Percentiles rank a stretch among this genome's conserved stretches.
These are phyloP conservation scores for Haplographium delicatum DNA, from an alignment of 495 filamentous ascomycete genomes.

Conservation along the genomic window DNA sequence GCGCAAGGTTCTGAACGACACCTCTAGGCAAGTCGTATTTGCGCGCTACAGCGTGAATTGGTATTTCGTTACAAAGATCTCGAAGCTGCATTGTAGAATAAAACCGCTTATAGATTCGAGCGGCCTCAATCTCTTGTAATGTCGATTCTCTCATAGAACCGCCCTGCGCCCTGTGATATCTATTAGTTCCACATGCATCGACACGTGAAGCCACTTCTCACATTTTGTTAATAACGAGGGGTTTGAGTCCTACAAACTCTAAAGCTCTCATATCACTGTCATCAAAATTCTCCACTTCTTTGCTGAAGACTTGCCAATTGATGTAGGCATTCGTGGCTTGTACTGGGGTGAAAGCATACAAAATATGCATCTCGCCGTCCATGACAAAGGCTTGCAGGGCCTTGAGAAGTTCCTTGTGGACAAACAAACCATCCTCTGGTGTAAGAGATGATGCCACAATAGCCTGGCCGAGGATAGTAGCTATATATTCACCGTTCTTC, in stretches of 20 bases:
- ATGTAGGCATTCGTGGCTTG: constrained; percentile 49
- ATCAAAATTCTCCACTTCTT: constrained; percentile 63
- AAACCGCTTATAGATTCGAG: constrained; percentile 68
- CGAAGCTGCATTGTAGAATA: constrained; percentile 77
- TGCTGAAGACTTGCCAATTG: constrained; percentile 69
- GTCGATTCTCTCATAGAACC: constrained; percentile 61
- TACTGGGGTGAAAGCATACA: constrained; percentile 77
- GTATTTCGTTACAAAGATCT: constrained; percentile 75
- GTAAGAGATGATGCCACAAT: constrained; percentile 68
- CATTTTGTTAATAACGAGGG: constrained; percentile 67
- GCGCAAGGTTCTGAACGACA: constrained; percentile 64
- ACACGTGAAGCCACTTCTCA: constrained; percentile 27
- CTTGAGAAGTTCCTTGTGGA: constrained; percentile 61
- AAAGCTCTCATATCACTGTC: constrained; percentile 68
- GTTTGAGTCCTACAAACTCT: constrained; percentile 63
- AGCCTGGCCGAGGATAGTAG: constrained; percentile 65
- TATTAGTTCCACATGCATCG: constrained; percentile 9
- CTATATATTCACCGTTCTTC: constrained; percentile 48
- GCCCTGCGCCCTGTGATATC: constrained; percentile 56
- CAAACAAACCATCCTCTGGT: constrained; percentile 72
- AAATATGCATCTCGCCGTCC: constrained; percentile 79
- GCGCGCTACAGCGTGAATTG: constrained; percentile 60
- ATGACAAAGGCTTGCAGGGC: constrained; percentile 73
- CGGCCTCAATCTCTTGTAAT: constrained; percentile 50
- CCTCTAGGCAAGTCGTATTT: constrained; percentile 70